These are phyloP conservation scores for Aphanomyces astaci DNA, from an alignment of 352 stramenopile species.

Conservation along the genomic window DNA sequence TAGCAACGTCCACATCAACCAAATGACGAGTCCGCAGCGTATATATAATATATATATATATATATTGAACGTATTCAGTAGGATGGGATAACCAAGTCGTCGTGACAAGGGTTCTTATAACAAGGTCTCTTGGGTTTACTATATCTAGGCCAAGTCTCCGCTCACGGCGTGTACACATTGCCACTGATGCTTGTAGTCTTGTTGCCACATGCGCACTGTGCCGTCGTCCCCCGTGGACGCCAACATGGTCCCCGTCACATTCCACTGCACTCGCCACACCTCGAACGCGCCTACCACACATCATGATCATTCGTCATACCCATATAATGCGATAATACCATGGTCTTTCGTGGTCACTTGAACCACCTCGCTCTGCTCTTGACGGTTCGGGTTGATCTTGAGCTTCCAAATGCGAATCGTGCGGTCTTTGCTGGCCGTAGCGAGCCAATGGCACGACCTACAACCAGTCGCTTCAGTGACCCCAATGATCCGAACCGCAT, in stretches of 20 bases:
- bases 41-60: too few species aligned
- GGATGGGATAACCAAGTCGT: too few species aligned
- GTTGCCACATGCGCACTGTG: constrained; percentile 94
- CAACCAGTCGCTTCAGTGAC: neutral
- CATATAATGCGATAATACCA: constrained; percentile 16
- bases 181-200: constrained; percentile 88
- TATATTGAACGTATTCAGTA: too few species aligned
- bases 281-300: constrained; percentile 53
- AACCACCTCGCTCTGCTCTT: constrained; percentile 59
- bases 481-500: constrained; percentile 25
- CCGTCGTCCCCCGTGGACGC: constrained; percentile 91
- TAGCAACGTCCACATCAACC: too few species aligned
- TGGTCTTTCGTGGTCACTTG: constrained; percentile 73
- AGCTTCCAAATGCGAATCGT: constrained; percentile 84
- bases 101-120: too few species aligned
- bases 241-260: constrained; percentile 94
- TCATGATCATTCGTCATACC: neutral
- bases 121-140: too few species aligned
- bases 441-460: constrained; percentile 87
- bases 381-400: constrained; percentile 53
- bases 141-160: constrained; percentile 40
- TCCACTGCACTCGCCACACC: constrained; percentile 95
- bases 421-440: constrained; percentile 87
- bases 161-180: constrained; percentile 84
- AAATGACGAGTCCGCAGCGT: too few species aligned